phyloP scores from a whole-genome alignment of 352 stramenopile genomes.

The Globisporangium nagaii region DNA sequence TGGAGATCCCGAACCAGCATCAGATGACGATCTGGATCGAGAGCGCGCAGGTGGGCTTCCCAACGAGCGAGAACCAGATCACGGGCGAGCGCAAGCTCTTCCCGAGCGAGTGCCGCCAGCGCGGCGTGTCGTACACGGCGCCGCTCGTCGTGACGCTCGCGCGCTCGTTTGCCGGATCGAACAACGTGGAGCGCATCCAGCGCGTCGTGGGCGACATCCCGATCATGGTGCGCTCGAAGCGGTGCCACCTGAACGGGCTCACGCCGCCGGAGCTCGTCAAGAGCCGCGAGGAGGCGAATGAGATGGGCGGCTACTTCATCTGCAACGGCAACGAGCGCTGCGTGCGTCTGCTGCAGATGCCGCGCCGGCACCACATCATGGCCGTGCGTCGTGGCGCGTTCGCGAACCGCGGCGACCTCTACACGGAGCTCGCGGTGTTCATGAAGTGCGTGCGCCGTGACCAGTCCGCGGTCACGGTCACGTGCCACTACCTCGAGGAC shows the following conservation, averaged over 20 bases:
- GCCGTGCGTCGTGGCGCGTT: conserved; percentile 97
- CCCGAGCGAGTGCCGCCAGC: conserved; percentile 95
- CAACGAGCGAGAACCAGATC: conserved; percentile 78
- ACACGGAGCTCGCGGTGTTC: conserved; percentile 96
- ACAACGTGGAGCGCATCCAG: conserved; percentile 81
- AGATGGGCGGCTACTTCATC: conserved; percentile 99
- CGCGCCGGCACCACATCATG: conserved; percentile 85
- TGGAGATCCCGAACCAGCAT: conserved; percentile 88
- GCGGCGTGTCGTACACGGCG: conserved; percentile 95
- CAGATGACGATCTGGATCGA: conserved; percentile 89
- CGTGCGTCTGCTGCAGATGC: conserved; percentile 96
- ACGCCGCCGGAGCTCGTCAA: conserved; percentile 85
- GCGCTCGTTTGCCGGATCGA: conserved; percentile 69
- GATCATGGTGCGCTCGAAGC: conserved; percentile 97
- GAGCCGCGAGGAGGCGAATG: conserved; percentile 90
- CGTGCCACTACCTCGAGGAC: conserved; percentile 97
- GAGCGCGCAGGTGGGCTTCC: conserved; percentile 92
- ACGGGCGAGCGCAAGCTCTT: conserved; percentile 82
- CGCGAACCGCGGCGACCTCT: conserved; percentile 94
- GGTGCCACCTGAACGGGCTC: conserved; percentile 92
- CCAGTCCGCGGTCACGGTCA: conserved; percentile 96
- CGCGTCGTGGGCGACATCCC: conserved; percentile 93
- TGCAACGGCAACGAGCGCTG: conserved; percentile 99
- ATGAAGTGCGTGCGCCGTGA: conserved; percentile 96
- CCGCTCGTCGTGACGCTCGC: conserved; percentile 92